Percentiles rank a stretch among this genome's conserved stretches.
Conservation (phyloP, 257 asterid genomes). For the Primulina tabacum region DNA sequence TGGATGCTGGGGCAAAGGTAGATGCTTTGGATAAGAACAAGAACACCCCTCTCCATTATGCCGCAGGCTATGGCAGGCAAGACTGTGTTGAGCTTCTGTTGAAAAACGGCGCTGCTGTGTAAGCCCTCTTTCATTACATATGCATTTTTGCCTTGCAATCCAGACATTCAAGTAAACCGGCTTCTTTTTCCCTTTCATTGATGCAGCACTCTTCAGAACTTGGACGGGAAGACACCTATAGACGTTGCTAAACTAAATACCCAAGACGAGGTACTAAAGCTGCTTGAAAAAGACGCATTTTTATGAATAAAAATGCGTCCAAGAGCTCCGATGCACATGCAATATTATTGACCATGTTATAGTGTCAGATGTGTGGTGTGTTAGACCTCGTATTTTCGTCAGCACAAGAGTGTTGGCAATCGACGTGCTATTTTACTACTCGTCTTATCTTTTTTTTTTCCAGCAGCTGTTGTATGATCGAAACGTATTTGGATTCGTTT, state of each 20-base stretch:
- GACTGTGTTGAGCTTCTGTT: constrained; percentile 91
- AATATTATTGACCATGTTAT: constrained; percentile 21
- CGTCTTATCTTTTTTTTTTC: constrained; percentile 14
- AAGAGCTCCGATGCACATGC: constrained; percentile 23
- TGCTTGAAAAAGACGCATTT: constrained; percentile 97
- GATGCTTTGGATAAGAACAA: constrained; percentile 92
- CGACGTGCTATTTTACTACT: constrained; percentile 20
- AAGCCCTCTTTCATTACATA: constrained; percentile 32
- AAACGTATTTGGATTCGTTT: constrained; percentile 25
- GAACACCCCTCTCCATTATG: constrained; percentile 98
- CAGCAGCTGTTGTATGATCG: constrained; percentile 34
- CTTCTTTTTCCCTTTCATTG: constrained; percentile 5
- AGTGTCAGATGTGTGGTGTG: constrained; percentile 27
- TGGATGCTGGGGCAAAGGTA: constrained; percentile 95
- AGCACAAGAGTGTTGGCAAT: constrained; percentile 14
- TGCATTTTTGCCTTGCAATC: constrained; percentile 16
- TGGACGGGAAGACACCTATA: constrained; percentile 96
- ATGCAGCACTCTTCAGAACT: constrained; percentile 87
- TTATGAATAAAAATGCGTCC: constrained; percentile 33
- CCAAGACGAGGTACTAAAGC: constrained; percentile 73
- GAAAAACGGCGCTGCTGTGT: constrained; percentile 98
- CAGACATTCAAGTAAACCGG: constrained; percentile 55
- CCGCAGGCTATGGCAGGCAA: constrained; percentile 97
- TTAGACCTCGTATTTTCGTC: constrained; percentile 20
- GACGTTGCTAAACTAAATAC: constrained; percentile 92